These are phyloP conservation scores for Prunus mira DNA, from an alignment of 306 rosid genomes.

Conservation along the genomic window DNA sequence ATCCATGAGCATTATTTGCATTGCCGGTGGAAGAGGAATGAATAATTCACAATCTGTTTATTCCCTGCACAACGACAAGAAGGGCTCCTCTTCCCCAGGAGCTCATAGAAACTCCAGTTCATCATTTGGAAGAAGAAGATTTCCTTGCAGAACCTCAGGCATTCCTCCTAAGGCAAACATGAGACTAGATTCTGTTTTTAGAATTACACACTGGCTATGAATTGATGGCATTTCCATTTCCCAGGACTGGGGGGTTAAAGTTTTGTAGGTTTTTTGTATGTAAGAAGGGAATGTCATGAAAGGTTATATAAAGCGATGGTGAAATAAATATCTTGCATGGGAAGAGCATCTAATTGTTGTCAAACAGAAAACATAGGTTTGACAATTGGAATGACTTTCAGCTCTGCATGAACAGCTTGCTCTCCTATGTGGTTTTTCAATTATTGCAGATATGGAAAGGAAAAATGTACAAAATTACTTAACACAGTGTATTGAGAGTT, in stretches of 20 bases:
- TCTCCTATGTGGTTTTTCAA: not conserved
- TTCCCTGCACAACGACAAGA: not conserved
- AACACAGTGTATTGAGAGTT: not conserved
- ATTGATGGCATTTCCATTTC: conserved; percentile 3
- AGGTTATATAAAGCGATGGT: not conserved
- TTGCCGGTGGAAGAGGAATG: not conserved
- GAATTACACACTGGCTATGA: not conserved
- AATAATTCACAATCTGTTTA: conserved; percentile 26
- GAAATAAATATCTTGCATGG: not conserved
- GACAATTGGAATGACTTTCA: not conserved
- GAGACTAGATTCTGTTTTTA: not conserved
- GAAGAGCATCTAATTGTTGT: not conserved
- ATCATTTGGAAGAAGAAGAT: not conserved
- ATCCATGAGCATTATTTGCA: not conserved
- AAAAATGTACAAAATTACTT: not conserved
- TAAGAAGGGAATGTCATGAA: not conserved
- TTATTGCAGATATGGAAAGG: not conserved
- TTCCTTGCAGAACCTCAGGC: not conserved
- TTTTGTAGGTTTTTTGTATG: not conserved
- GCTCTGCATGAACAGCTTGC: not conserved
- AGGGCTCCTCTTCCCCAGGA: not conserved
- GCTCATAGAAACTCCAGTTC: not conserved
- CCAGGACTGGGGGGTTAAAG: not conserved
- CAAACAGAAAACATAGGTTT: not conserved
- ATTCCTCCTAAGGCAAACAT: not conserved